Conservation (phyloP, 495 filamentous ascomycete species). For the Lasiosphaeris hirsuta region DNA sequence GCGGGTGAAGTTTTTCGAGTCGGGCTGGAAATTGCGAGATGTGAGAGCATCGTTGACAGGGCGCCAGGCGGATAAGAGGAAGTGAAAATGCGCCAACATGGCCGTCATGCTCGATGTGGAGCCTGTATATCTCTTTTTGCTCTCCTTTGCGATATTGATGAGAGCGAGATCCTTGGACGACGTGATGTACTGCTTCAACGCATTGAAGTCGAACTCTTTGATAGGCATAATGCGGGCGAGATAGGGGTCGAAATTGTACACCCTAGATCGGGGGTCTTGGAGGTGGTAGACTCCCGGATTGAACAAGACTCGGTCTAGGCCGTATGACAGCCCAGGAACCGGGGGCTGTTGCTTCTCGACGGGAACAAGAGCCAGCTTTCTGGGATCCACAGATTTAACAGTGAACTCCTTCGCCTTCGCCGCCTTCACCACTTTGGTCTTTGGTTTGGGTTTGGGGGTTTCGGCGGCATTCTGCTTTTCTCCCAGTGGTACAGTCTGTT, state of each 20-base stretch:
- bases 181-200: conserved; percentile 79
- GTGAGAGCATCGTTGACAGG: conserved; percentile 59
- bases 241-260: conserved; percentile 96
- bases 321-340: conserved; percentile 72
- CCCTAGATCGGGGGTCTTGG: conserved; percentile 80
- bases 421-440: conserved; percentile 8
- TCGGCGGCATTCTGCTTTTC: too few species aligned
- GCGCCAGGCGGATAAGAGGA: conserved; percentile 81
- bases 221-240: conserved; percentile 88
- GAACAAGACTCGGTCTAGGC: conserved; percentile 86
- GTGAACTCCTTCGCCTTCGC: conserved; percentile 12
- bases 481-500: too few species aligned
- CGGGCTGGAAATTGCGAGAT: conserved; percentile 61
- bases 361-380: conserved; percentile 29
- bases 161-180: conserved; percentile 79
- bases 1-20: conserved; percentile 62
- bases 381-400: conserved; percentile 27
- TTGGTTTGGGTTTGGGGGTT: background rate
- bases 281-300: conserved; percentile 92
- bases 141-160: conserved; percentile 56
- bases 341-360: conserved; percentile 53
- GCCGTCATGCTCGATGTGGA: conserved; percentile 97
- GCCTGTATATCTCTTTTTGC: conserved; percentile 81
- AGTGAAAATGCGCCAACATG: conserved; percentile 87
- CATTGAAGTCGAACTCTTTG: conserved; percentile 84